Conservation (phyloP, 345 rosid genomes). For the Microcos paniculata region DNA sequence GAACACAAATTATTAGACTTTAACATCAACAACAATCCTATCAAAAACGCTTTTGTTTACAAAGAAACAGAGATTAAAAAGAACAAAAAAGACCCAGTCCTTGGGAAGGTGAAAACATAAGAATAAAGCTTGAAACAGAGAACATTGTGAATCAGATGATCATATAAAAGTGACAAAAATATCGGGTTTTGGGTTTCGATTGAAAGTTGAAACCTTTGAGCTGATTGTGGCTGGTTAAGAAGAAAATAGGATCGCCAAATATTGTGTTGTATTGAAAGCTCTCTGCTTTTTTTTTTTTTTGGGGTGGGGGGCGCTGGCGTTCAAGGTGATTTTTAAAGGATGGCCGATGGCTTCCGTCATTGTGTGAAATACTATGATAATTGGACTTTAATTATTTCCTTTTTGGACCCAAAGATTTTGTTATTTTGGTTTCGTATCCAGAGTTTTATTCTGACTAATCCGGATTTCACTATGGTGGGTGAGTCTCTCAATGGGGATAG, state of each 20-base stretch:
- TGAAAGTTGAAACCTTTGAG: neutral
- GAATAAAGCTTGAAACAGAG: neutral
- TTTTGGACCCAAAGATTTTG: neutral
- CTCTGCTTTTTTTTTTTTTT: neutral
- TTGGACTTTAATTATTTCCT: neutral
- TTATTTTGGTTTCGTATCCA: no score
- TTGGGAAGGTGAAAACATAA: neutral
- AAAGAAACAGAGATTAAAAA: neutral
- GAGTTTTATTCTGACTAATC: no score
- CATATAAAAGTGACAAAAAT: neutral
- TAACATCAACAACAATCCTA: neutral
- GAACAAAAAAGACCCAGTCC: neutral
- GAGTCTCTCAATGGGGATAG: no score
- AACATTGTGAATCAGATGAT: neutral
- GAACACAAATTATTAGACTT: neutral
- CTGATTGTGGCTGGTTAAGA: neutral
- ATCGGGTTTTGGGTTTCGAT: neutral
- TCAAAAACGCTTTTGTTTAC: neutral
- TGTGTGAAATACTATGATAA: neutral
- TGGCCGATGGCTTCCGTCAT: neutral
- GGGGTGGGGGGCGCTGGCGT: no score
- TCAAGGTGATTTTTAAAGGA: neutral
- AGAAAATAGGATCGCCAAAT: neutral
- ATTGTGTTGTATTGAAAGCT: neutral
- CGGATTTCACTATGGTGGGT: no score